Base-by-base conservation (phyloP, 139 green algal species). In the Pseudopediastrum boryanum region DNA sequence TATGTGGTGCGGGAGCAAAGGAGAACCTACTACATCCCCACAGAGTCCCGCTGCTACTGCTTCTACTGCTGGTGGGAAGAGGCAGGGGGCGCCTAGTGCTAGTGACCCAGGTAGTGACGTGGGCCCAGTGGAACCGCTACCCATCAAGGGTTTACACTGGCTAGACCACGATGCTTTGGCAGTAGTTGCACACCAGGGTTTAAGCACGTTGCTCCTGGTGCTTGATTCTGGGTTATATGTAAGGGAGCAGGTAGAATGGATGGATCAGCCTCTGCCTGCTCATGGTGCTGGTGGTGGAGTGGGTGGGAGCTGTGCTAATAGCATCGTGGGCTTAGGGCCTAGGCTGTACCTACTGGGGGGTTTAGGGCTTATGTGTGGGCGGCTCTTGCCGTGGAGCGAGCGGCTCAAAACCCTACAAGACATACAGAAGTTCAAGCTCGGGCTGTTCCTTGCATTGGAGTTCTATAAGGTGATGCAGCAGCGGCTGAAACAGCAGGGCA, bases 301-400 rank as follows among this genome's bases (percentile, higher is more conserved):
- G n/a, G n/a, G n/a, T n/a, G n/a, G n/a, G n/a, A n/a, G n/a, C n/a
- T 83, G 77, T 43, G 2, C 13, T 8, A 43, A 19, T 9, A 66
- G 31, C 27, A 67, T 83, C 67, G 67, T 66, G 54, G 77, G 77
- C 7, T 19, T 16, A 1, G 77, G 77, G 39, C 42, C 54, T n/a
- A 78, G 86, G 2, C 43, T 90, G 3, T 71, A 87, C 31, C 65
- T 88, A 69, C 75, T 90, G 39, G 81, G 83, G 0, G 56, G 43
- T n/a, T 35, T 48, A 25, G 80, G 80, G 3, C 29, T 90, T 54
- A 85, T 86, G 59, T 82, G 75, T 75, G 78, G 68, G 36, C 63
- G 86, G 48, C 78, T 90, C 42, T 86, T 90, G 83, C 66, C 56
- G 3, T 90, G 86, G 86, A 79, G 85, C 66, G 86, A 90, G 71